Evolutionary conservation across 78 protist species (phyloP).

Genomic region (Dictyostelium citrinum): DNA sequence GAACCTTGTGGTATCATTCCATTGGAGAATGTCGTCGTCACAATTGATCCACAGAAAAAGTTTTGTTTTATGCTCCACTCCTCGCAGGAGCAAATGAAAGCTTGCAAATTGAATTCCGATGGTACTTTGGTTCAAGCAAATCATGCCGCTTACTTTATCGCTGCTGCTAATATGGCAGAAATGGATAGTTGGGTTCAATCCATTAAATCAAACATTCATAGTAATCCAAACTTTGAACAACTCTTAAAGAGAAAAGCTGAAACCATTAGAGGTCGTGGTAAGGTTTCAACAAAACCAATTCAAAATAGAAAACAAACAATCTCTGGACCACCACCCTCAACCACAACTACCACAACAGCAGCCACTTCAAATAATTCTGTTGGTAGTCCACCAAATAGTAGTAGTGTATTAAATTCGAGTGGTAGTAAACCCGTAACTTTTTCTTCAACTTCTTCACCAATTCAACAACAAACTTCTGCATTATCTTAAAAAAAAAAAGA

Average conservation of each 20-base stretch:
- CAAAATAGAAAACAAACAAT: conserved; percentile 49
- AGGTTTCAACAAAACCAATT: conserved; percentile 11
- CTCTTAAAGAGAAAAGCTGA: conserved; percentile 55
- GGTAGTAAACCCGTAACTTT: conserved; percentile 15
- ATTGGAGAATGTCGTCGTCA: conserved; percentile 71
- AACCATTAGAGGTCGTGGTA: conserved; percentile 72
- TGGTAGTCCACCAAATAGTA: conserved; percentile 8
- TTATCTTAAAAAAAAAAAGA: not conserved
- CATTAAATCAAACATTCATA: conserved; percentile 57
- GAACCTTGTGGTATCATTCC: conserved; percentile 86
- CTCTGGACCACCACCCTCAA: not conserved
- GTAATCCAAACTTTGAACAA: conserved; percentile 72
- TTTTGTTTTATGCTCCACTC: conserved; percentile 61
- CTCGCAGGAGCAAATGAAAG: conserved; percentile 68
- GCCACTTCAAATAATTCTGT: not conserved
- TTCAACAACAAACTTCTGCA: not conserved
- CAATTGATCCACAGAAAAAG: conserved; percentile 49
- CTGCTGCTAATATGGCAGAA: conserved; percentile 68
- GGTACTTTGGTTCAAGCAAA: conserved; percentile 80
- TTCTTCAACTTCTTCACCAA: not conserved
- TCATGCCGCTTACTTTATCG: conserved; percentile 76
- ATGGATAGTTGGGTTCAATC: conserved; percentile 77
- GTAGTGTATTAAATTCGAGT: not conserved
- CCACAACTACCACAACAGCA: not conserved
- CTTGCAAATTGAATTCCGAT: conserved; percentile 75